Percentiles rank a stretch among this genome's conserved stretches.
Conservation (phyloP, 2,329 filamentous ascomycete species). For the Trichothecium roseum region DNA sequence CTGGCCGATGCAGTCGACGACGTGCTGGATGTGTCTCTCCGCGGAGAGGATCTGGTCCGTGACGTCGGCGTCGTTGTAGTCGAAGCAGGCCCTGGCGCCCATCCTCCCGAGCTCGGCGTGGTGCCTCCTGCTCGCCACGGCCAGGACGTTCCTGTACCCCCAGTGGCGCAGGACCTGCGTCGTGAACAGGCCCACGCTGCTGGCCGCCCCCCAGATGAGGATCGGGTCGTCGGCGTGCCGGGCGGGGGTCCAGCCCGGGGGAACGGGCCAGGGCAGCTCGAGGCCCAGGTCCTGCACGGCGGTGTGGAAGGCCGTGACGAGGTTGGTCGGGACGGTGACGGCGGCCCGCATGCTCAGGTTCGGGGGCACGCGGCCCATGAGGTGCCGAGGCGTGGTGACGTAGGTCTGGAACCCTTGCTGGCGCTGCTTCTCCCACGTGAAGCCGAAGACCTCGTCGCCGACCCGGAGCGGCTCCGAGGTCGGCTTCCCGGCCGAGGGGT, state of each 20-base stretch:
- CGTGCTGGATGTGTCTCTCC: slow-evolving; percentile 26
- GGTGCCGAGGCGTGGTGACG: slow-evolving; percentile 38
- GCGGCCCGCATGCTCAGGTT: slow-evolving; percentile 32
- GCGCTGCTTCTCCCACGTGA: slow-evolving; percentile 32
- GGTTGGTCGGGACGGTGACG: slow-evolving; percentile 44
- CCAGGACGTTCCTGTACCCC: slow-evolving; percentile 40
- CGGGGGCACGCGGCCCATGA: slow-evolving; percentile 33
- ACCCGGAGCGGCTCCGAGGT: slow-evolving; percentile 26
- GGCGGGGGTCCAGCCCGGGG: slow-evolving; percentile 23
- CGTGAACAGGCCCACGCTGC: slow-evolving; percentile 39
- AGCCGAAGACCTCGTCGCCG: slow-evolving; percentile 47
- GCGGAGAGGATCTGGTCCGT: slow-evolving; percentile 22
- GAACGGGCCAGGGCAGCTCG: slow-evolving; percentile 46
- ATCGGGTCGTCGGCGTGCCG: slow-evolving; percentile 25
- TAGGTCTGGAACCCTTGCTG: slow-evolving; percentile 47
- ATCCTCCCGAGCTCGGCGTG: slow-evolving; percentile 30
- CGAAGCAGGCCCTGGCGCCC: slow-evolving; percentile 35
- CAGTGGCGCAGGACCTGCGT: slow-evolving; percentile 41
- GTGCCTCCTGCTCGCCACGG: slow-evolving; percentile 33
- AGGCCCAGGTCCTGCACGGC: slow-evolving; percentile 37
- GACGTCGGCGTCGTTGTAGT: slow-evolving; percentile 29
- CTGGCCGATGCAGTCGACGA: slow-evolving; percentile 47
- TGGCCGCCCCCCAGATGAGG: slow-evolving; percentile 41
- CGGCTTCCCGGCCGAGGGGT: slow-evolving; percentile 3
- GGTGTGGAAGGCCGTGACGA: slow-evolving; percentile 50